Evolutionary conservation across 345 rosid species (phyloP), one percentile per base, ranked within the genome.

Genomic region (Gossypium ekmanianum): DNA sequence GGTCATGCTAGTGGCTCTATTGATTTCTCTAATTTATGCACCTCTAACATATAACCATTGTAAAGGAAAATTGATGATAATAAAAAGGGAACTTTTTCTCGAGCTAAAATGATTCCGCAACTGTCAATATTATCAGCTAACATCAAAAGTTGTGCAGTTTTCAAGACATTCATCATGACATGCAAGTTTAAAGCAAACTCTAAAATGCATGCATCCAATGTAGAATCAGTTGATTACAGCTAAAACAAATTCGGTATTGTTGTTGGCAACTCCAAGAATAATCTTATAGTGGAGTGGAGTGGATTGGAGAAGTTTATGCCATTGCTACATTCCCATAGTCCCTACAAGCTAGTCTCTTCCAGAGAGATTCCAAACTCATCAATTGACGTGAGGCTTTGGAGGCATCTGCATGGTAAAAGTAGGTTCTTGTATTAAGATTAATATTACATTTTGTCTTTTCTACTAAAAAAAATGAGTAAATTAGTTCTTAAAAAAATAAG

Each of bases 321-420:
- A 93, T 93, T 61, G 94, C 97, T 52, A 96, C 98, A 61, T 89
- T 93, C 43, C 96, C 93, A 20, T 87, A 89, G 65, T 95, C 97
- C 45, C 98, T 96, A 61, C 98, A 88, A 47, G 97, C 97, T 73
- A 89, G 83, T 84, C 91, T 89, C 85, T 92, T 89, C 52, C 89
- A 95, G 89, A 59, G 94, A 83, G 72, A 93, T 89, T 67, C 98
- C 98, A 27, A 95, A 92, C 54, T 95, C 99, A 67, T 91, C 98
- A 29, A 90, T 84, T 34, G 85, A 74, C 89, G 88, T 79, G 4
- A 93, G 86, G 84, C 41, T 34, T 5, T 34, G 5, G 41, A 34
- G 7, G 41, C 7, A 34, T 5, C 41, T 34, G 41, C 1, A 4
- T 34, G 41, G 41, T 34, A 34, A 34, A 5, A 34, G 41, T 34